These are phyloP conservation scores for Colletotrichum simmondsii DNA, from an alignment of 2,329 filamentous ascomycete species.

Conservation along the genomic window DNA sequence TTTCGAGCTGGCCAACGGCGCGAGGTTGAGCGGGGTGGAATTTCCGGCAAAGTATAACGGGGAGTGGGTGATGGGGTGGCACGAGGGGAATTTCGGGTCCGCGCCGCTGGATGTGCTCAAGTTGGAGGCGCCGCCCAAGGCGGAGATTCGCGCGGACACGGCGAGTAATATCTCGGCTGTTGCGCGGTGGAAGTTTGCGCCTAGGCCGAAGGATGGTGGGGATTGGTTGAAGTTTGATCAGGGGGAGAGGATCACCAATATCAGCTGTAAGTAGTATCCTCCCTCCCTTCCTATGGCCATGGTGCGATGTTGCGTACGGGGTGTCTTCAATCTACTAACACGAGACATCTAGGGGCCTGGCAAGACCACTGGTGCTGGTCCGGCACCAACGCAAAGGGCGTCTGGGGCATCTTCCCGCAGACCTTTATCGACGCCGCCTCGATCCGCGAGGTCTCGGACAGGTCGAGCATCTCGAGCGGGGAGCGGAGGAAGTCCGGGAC, in stretches of 20 bases:
- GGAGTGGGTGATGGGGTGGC: constrained; percentile 68
- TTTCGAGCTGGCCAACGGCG: constrained; percentile 59
- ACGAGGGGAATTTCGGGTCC: constrained; percentile 62
- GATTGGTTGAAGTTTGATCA: constrained; percentile 72
- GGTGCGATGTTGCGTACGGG: constrained; percentile 49
- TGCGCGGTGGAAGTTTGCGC: constrained; percentile 64
- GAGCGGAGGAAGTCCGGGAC: constrained; percentile 46
- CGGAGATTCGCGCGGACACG: constrained; percentile 58
- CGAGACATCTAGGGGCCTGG: constrained; percentile 49
- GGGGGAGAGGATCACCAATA: constrained; percentile 75
- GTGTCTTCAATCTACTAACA: neutral
- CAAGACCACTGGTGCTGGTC: constrained; percentile 67
- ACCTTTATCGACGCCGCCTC: constrained; percentile 59
- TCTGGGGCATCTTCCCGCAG: constrained; percentile 64
- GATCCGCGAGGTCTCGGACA: constrained; percentile 49
- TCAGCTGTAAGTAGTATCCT: no score
- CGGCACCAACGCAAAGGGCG: constrained; percentile 62
- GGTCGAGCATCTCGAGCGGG: constrained; percentile 44
- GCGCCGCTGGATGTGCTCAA: constrained; percentile 61
- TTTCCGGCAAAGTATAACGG: constrained; percentile 63
- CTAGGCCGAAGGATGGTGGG: constrained; percentile 52
- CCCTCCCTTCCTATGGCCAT: no score
- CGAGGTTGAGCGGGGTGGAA: constrained; percentile 60
- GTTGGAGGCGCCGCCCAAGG: constrained; percentile 57
- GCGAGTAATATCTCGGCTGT: constrained; percentile 60